Evolutionary conservation across 768 basidiomycete genomes (phyloP).

Genomic region (Boletus reticuloceps): DNA sequence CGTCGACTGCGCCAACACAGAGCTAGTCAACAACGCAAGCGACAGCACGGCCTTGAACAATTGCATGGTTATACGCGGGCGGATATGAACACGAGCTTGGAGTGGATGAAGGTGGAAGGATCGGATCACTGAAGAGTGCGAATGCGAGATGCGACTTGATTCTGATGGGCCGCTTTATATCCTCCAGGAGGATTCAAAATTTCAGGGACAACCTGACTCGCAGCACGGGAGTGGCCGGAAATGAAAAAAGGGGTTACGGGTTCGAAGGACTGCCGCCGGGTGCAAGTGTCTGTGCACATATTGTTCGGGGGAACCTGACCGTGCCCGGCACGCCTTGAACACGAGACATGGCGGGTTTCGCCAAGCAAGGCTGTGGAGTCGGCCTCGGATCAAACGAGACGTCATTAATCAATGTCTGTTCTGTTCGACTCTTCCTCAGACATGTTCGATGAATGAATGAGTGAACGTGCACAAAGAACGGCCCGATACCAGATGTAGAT

Average conservation of each 20-base stretch:
- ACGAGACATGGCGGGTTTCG: no score
- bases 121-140: background rate
- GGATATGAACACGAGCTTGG: background rate
- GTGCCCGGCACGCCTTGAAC: background rate
- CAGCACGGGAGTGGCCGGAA: background rate
- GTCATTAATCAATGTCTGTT: background rate
- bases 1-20: slow-evolving; percentile 16
- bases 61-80: slow-evolving; percentile 14
- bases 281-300: background rate
- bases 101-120: background rate
- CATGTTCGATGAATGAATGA: no score
- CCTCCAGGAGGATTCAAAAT: background rate
- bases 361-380: background rate
- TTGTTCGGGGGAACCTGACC: slow-evolving; percentile 6
- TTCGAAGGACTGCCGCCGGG: background rate
- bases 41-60: slow-evolving; percentile 13
- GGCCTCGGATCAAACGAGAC: slow-evolving; percentile 5
- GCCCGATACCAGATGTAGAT: background rate
- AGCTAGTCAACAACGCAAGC: slow-evolving; percentile 10
- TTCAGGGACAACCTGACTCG: no score
- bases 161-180: slow-evolving; percentile 14
- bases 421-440: no score
- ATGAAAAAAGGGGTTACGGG: background rate
- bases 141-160: background rate
- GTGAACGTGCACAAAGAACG: background rate